Base-by-base conservation (phyloP, 1,284 basidiomycete genomes). In the Anthracocystis walkeri region DNA sequence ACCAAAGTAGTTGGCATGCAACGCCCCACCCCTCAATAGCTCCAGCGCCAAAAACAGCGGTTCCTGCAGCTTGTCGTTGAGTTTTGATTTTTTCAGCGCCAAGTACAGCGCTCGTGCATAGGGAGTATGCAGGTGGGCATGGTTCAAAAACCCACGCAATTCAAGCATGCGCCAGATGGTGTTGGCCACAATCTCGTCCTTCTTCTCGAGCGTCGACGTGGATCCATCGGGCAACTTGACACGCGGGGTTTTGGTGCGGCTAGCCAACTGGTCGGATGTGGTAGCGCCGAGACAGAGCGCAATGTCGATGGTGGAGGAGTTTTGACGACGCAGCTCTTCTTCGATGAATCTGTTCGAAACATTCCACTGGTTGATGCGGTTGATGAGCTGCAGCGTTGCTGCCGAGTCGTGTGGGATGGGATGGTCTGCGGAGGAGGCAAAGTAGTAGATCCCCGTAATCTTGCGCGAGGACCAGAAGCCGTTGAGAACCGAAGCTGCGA, bases 61-160 rank as follows among this genome's bases (percentile, higher is more conserved):
- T 86, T 99, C 97, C 86, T 99, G 96, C 88, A 99, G 95, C 87
- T 97, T 97, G 88, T 99, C 96, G 85, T 96, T 97, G 75, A 98
- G 87, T 48, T 92, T 90, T 3, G 92, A 90, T 31, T 88, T 88
- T 75, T 90, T 89, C 80, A 95, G 88, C 2, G 94, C 93, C 33
- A 89, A 89, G 84, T 93, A 90, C 89, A 97, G 92, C 2, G 96
- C 95, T 61, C 94, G 91, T 53, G 95, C 96, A 80, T 76, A 81
- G 31, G 92, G 89, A 2, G 94, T 93, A 83, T 97, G 96, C 44
- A 90, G 91, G 86, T 99, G 96, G 16, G 91, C 86, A 14, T 87
- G 90, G 84, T 92, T 93, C 81, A 98, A 88, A 88, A 97, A 97
- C 92, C 94, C 94, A 86, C 96, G 89, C 60, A 99, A 87, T 86